A percentile compares a stretch with the other conserved stretches of the same genome.
These are phyloP conservation scores for Simmondsia chinensis DNA, from an alignment of 148 eudicot genomes.

Conservation along the genomic window DNA sequence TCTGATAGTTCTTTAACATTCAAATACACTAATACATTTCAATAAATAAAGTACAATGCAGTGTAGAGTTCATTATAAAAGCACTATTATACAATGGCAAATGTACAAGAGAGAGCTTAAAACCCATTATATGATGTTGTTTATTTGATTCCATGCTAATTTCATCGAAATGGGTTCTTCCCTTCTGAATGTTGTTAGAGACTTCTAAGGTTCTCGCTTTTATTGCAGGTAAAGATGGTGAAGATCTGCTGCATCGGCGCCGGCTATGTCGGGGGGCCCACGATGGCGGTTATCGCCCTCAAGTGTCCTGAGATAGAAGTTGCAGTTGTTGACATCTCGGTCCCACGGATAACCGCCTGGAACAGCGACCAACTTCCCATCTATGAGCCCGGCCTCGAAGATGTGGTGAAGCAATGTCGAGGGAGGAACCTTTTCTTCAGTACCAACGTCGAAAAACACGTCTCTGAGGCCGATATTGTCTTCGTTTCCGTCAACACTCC, in stretches of 20 bases:
- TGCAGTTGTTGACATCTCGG: conserved; percentile 56
- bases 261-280: conserved; percentile 57
- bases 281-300: conserved; percentile 62
- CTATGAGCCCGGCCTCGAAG: conserved; percentile 61
- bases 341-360: conserved; percentile 50
- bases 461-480: conserved; percentile 47
- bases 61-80: no score
- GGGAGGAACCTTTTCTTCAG: conserved; percentile 58
- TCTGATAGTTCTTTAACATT: no score
- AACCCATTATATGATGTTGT: no score
- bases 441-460: conserved; percentile 51
- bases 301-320: conserved; percentile 46
- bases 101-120: no score
- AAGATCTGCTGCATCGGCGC: conserved; percentile 65
- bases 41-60: no score
- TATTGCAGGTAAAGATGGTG: conserved; percentile 54
- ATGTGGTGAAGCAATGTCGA: conserved; percentile 52
- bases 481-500: conserved; percentile 67
- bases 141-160: no score
- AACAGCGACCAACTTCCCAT: conserved; percentile 53
- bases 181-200: no score
- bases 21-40: no score
- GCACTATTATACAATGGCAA: no score
- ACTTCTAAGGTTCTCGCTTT: no score
- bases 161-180: no score